Evolutionary conservation across 441 rosid species (phyloP), one percentile per base, ranked within the genome.

Genomic region (Gossypium schwendimanii): DNA sequence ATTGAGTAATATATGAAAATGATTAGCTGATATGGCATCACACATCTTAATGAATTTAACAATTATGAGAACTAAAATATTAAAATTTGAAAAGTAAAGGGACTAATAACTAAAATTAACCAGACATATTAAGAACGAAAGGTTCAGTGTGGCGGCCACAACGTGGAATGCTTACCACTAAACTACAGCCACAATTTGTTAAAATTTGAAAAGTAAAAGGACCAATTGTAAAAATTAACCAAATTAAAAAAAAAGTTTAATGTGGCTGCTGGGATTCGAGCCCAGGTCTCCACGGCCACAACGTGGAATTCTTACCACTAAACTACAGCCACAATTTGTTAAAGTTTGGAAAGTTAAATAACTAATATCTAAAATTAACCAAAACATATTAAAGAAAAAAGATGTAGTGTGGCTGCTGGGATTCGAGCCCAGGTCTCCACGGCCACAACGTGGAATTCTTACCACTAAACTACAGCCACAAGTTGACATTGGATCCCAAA

Each of bases 331-430:
- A 49, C 54, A 4, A 24, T 0, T 24, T 24, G 26, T 24, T 24
- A 24, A 24, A 2, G 26, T 24, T 24, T 1, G 26, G 2, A 24
- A 24, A 24, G 26, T 24, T 0, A 24, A 24, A 0, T 3, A 20
- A 20, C 21, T 20, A 20, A 20, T 20, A 20, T 20, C 21, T 20
- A 20, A 20, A 20, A 20, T 20, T 20, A 20, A 20, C 21, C 0
- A 20, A 20, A 20, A 20, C 21, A 20, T 20, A 20, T 20, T 20
- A 20, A 20, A 20, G 21, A 1, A 20, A 20, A 1, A n/a, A n/a
- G n/a, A n/a, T n/a, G n/a, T n/a, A n/a, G n/a, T 84, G 86, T 83
- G 91, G 83, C 88, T 80, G 88, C 88, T 82, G 86, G 87, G 84
- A 83, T 82, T 85, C 85, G 85, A 85, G 86, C 87, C 87, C 86